phyloP scores from a whole-genome alignment of 2,329 filamentous ascomycete genomes.

The Nigrograna mackinnonii region DNA sequence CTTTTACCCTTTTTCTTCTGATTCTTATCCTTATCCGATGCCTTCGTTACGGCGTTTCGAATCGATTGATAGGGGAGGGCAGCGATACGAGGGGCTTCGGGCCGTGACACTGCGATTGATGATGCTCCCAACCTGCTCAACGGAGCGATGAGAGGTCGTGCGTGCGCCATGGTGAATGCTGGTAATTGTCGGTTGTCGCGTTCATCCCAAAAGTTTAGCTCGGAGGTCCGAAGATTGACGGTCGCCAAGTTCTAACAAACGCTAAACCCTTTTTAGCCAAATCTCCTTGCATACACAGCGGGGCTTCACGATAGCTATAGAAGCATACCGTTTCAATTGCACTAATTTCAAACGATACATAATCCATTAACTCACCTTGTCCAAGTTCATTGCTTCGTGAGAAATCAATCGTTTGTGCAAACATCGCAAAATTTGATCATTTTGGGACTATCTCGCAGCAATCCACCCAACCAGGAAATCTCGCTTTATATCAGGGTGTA shows the following conservation, averaged over 20 bases:
- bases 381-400: too few species aligned
- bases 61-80: constrained; percentile 39
- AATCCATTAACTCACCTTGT: too few species aligned
- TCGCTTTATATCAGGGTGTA: too few species aligned
- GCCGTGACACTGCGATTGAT: constrained; percentile 19
- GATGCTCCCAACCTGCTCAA: constrained; percentile 32
- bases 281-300: too few species aligned
- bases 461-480: too few species aligned
- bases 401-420: too few species aligned
- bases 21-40: constrained; percentile 27
- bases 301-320: too few species aligned
- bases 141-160: constrained; percentile 35
- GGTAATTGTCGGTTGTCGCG: constrained; percentile 7
- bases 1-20: constrained; percentile 63
- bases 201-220: constrained; percentile 20
- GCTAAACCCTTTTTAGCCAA: background rate
- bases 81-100: constrained; percentile 22
- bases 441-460: too few species aligned
- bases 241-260: too few species aligned
- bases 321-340: too few species aligned
- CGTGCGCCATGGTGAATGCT: constrained; percentile 33
- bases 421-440: too few species aligned
- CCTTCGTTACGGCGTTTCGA: constrained; percentile 45
- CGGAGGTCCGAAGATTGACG: constrained; percentile 2
- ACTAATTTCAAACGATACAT: too few species aligned